Percentiles rank a stretch among this genome's conserved stretches.
These are phyloP conservation scores for Amphibolis antarctica DNA, from an alignment of 106 monocot genomes.

Conservation along the genomic window DNA sequence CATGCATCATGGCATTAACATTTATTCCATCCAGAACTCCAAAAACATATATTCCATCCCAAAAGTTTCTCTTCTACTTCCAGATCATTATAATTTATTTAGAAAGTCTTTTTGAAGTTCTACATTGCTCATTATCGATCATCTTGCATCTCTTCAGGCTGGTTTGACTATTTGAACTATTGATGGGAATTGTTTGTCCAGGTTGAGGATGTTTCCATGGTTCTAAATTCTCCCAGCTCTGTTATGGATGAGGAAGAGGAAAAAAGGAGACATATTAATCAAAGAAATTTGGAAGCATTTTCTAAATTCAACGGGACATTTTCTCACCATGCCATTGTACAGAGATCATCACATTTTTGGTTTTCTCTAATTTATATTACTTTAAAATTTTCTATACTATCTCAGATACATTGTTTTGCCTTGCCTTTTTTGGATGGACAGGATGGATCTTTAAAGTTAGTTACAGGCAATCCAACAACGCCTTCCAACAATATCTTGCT, in stretches of 20 bases:
- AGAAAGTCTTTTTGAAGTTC: no score
- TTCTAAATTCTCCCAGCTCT: conserved; percentile 51
- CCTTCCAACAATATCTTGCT: conserved; percentile 31
- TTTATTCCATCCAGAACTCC: no score
- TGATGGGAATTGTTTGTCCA: conserved; percentile 14
- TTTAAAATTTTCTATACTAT: neutral
- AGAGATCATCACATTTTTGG: neutral
- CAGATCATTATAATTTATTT: no score
- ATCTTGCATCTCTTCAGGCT: neutral
- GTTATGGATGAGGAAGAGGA: conserved; percentile 73
- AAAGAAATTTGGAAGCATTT: conserved; percentile 35
- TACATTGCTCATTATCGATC: conserved; percentile 1
- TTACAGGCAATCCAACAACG: conserved; percentile 55
- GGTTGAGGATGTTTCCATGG: conserved; percentile 35
- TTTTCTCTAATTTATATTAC: neutral
- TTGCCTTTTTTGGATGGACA: conserved; percentile 3
- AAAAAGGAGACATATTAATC: conserved; percentile 34
- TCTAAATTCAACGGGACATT: conserved; percentile 62
- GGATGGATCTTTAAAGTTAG: conserved; percentile 83
- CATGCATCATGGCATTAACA: no score
- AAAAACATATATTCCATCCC: no score
- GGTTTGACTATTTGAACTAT: neutral
- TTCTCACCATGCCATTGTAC: conserved; percentile 60
- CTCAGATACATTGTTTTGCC: neutral
- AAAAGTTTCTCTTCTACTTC: no score